Base-by-base conservation (phyloP, 208 protist genomes). In the Leishmania mexicana region DNA sequence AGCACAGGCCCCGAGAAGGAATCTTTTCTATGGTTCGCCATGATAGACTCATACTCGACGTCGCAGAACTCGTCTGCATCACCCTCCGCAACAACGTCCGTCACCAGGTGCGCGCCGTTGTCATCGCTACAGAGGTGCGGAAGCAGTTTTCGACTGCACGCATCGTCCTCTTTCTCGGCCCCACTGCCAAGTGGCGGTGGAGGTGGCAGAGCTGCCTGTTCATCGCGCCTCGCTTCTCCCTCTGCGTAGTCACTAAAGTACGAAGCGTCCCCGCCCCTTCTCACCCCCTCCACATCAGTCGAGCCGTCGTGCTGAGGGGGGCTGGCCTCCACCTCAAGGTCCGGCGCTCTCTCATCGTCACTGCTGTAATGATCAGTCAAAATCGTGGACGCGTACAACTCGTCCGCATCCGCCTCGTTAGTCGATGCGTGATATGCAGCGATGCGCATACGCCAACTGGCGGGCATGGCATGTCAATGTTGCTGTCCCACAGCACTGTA, bases 201-300 rank as follows among this genome's bases (percentile, higher is more conserved):
- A 47, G 40, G 40, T n/a, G 53, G 35, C 45, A 68, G 31, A 28
- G 21, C 42, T 35, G 64, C 77, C 35, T 57, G n/a, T 73, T 75
- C 1, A 15, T 74, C 42, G 24, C 45, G 24, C 70, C 42, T 19
- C 45, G n/a, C 70, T 54, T 72, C 64, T 74, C 31, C 13, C 35
- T 64, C 64, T 42, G 78, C 78, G 21, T 80, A 86, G 31, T 86
- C 83, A 70, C 83, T 86, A 57, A 86, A 86, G 58, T 82, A 86
- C 7, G 83, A 86, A 31, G 67, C 64, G 13, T 86, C 58, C 17
- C 21, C 78, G 28, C 74, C 75, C 0, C 62, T 21, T 58, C 35
- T 57, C 31, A 21, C 68, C 5, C 0, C 31, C n/a, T 28, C 35
- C 38, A 19, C 72, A 31, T 38, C 73, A 15, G 45, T 38, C 53